Base-by-base conservation (phyloP, 805 yeast species). In the Metschnikowia chrysomelidarum region DNA sequence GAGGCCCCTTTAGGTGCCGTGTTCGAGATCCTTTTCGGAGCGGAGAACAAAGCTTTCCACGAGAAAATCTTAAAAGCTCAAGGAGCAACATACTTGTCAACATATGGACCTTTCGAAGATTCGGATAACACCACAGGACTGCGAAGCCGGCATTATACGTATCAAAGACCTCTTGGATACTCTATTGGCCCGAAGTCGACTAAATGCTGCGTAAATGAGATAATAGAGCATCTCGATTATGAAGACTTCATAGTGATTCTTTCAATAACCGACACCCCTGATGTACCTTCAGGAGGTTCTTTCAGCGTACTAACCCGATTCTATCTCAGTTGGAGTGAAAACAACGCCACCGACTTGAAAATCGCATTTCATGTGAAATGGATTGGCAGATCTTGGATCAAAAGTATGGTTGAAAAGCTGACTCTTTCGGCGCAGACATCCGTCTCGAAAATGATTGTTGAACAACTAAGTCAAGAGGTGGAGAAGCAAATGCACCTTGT, bases 381-480 rank as follows among this genome's bases (percentile, higher is more conserved):
- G 98, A 76, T 83, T 0, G 95, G 93, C 2, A 74, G 82, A 34
- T 83, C 87, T 30, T 83, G 91, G 89, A 74, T 85, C 41, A 82
- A 80, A 54, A 74, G 80, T 16, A 82, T 87, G 0, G 78, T 85
- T 40, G 93, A 85, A 51, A 81, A 73, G 38, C 87, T 86, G 34
- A 69, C 88, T 2, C 74, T 79, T 45, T 77, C 78, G 25, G 93
- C 91, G 7, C 89, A 85, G 42, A 75, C 74, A 37, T 80, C 76
- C 4, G 80, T 80, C 3, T 75, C 84, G 9, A 69, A 67, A 32
- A 62, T 65, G 2, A 43, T 80, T 47, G 60, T 77, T 6, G 64
- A 60, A 8, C 77, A 73, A 35, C 45, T 82, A 26, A 71, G 64
- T 41, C 58, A 56, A 15, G 62, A 67, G 19, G 42, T 73, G n/a